A percentile compares a stretch with the other conserved stretches of the same genome.
phyloP scores from a whole-genome alignment of 2,329 filamentous ascomycete genomes.

The Neonectria faginata region DNA sequence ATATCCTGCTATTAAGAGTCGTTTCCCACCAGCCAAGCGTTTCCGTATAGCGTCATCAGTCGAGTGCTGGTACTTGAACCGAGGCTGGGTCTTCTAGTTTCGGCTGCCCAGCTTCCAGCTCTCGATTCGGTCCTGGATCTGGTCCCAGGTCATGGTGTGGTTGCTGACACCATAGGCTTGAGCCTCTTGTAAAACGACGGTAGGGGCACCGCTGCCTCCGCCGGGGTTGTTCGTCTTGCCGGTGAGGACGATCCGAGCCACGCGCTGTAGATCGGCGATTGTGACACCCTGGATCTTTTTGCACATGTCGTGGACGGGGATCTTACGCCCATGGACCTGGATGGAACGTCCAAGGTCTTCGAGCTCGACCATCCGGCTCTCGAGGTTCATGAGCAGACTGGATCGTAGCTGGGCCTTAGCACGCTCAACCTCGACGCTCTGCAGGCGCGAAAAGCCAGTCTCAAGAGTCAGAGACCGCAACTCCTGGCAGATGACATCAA shows the following conservation, averaged over 20 bases:
- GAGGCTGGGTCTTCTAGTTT: slow-evolving; percentile 25
- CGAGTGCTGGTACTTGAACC: not conserved
- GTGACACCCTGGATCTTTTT: slow-evolving; percentile 84
- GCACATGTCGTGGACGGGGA: slow-evolving; percentile 95
- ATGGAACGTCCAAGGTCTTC: slow-evolving; percentile 96
- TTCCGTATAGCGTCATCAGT: not conserved
- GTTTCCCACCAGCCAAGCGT: not conserved
- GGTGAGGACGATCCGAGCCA: slow-evolving; percentile 82
- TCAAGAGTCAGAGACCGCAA: slow-evolving; percentile 82
- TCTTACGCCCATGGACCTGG: slow-evolving; percentile 94
- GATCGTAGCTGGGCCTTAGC: slow-evolving; percentile 97
- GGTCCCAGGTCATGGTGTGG: slow-evolving; percentile 82
- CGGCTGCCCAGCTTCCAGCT: slow-evolving; percentile 82
- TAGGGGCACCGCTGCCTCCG: slow-evolving; percentile 85
- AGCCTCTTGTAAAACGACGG: slow-evolving; percentile 93
- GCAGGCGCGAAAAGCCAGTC: slow-evolving; percentile 77
- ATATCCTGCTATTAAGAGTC: slow-evolving; percentile 23
- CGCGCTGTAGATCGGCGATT: slow-evolving; percentile 81
- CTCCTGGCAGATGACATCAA: slow-evolving; percentile 95
- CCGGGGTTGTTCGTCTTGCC: slow-evolving; percentile 82
- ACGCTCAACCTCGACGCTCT: slow-evolving; percentile 82
- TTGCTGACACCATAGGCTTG: slow-evolving; percentile 76
- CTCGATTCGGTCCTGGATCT: slow-evolving; percentile 88
- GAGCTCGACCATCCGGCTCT: slow-evolving; percentile 96
- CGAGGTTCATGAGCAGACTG: slow-evolving; percentile 94